Evolutionary conservation across 1,284 basidiomycete genomes (phyloP).

Genomic region (Pascua guehoae): DNA sequence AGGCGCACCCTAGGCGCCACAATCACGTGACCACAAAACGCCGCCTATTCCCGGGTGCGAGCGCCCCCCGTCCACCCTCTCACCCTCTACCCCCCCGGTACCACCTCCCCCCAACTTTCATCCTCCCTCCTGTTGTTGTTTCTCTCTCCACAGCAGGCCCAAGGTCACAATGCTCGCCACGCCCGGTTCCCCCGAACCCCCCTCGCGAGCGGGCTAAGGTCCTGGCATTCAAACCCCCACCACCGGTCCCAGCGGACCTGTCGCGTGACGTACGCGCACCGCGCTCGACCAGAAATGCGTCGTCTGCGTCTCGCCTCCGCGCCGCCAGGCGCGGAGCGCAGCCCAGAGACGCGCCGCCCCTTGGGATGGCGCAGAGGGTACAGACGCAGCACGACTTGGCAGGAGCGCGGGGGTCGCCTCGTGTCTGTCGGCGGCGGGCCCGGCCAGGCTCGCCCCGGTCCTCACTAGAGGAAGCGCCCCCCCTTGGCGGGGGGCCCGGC

Average conservation of each 20-base stretch:
- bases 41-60: no score
- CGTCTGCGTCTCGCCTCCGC: slow-evolving; percentile 2
- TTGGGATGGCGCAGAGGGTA: slow-evolving; percentile 1
- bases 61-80: no score
- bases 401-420: slow-evolving; percentile 40
- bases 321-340: not conserved
- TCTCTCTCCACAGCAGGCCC: slow-evolving; percentile 27
- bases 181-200: slow-evolving; percentile 11
- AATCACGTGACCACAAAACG: no score
- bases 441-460: not conserved
- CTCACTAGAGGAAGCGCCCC: not conserved
- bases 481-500: slow-evolving; percentile 8
- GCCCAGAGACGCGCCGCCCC: slow-evolving; percentile 37
- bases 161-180: slow-evolving; percentile 52
- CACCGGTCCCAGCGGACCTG: slow-evolving; percentile 45
- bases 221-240: slow-evolving; percentile 51
- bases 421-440: not conserved
- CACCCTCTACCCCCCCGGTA: no score
- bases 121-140: no score
- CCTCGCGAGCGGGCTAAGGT: slow-evolving; percentile 51
- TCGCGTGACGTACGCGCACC: slow-evolving; percentile 33
- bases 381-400: slow-evolving; percentile 30
- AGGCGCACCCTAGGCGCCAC: no score
- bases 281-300: slow-evolving; percentile 51
- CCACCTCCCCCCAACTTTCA: no score